phyloP scores from a whole-genome alignment of 1,284 basidiomycete species.

The Somion occarium region DNA sequence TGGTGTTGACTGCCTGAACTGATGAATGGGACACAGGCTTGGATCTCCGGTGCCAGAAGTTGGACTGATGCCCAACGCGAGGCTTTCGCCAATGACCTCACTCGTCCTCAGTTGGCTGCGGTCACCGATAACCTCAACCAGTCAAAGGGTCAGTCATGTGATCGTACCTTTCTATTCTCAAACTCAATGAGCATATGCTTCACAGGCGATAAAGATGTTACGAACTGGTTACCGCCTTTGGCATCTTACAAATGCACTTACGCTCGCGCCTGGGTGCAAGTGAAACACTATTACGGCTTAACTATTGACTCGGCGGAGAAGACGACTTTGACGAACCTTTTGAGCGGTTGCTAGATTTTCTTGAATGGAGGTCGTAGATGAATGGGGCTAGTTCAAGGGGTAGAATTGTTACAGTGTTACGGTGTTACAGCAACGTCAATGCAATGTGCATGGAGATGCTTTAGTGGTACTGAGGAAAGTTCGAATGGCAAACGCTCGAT shows the following conservation, averaged over 20 bases:
- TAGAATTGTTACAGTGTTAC: too few relatives aligned
- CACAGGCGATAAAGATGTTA: constrained; percentile 35
- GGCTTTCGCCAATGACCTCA: constrained; percentile 48
- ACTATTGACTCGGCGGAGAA: constrained; percentile 38
- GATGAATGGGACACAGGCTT: constrained; percentile 29
- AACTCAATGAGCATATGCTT: constrained; percentile 8
- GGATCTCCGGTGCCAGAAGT: constrained; percentile 45
- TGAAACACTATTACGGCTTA: constrained; percentile 46
- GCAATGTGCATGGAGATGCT: too few relatives aligned
- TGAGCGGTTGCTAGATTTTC: constrained; percentile 20
- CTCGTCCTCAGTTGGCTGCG: constrained; percentile 46
- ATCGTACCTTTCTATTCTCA: constrained; percentile 9
- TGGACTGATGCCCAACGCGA: constrained; percentile 46
- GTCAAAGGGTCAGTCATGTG: constrained; percentile 28
- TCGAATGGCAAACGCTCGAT: too few relatives aligned
- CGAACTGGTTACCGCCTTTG: constrained; percentile 43
- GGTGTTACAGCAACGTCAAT: too few relatives aligned
- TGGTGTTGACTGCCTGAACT: background rate
- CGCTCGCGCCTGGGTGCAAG: constrained; percentile 42
- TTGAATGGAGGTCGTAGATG: background rate
- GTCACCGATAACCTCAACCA: constrained; percentile 41
- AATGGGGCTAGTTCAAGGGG: background rate
- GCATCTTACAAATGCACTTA: constrained; percentile 43
- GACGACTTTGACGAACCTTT: constrained; percentile 22
- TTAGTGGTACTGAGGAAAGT: too few relatives aligned